These are phyloP conservation scores for Pontederia crassipes DNA, from an alignment of 176 grass and related monocot species.

Conservation along the genomic window DNA sequence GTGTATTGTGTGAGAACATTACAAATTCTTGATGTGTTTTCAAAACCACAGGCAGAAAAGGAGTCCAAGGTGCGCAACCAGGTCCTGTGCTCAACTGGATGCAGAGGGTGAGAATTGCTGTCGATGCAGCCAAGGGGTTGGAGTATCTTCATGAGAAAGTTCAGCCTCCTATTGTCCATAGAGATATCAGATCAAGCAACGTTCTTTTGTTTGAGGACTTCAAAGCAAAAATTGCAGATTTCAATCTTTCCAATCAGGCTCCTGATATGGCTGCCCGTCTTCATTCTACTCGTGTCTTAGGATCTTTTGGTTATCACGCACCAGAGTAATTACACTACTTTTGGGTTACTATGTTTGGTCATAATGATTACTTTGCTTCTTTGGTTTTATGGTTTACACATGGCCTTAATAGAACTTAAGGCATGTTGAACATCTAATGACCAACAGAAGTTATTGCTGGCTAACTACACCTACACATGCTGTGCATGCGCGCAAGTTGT, in stretches of 20 bases:
- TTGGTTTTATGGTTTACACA: too few relatives aligned
- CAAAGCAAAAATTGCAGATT: constrained; percentile 69
- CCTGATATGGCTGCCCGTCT: constrained; percentile 73
- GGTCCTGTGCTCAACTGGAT: constrained; percentile 63
- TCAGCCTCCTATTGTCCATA: constrained; percentile 59
- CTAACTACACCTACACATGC: too few relatives aligned
- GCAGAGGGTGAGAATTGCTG: constrained; percentile 58
- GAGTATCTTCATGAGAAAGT: constrained; percentile 74
- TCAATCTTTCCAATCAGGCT: constrained; percentile 65
- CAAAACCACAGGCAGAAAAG: constrained; percentile 46
- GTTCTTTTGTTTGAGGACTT: constrained; percentile 65
- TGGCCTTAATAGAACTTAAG: too few relatives aligned
- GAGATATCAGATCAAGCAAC: constrained; percentile 76
- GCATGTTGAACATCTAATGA: too few relatives aligned
- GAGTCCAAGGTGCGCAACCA: constrained; percentile 59
- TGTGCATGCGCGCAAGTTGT: too few relatives aligned
- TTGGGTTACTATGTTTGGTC: too few relatives aligned
- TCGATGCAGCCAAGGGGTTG: constrained; percentile 66
- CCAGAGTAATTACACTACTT: constrained; percentile 45
- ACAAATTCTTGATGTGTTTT: not conserved
- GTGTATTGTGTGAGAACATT: constrained; percentile 1
- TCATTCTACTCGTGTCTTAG: constrained; percentile 65
- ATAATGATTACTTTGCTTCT: too few relatives aligned
- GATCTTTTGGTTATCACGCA: constrained; percentile 65
- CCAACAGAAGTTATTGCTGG: too few relatives aligned